These are phyloP conservation scores for Leucosporidium yakuticum DNA, from an alignment of 768 basidiomycete species.

Conservation along the genomic window DNA sequence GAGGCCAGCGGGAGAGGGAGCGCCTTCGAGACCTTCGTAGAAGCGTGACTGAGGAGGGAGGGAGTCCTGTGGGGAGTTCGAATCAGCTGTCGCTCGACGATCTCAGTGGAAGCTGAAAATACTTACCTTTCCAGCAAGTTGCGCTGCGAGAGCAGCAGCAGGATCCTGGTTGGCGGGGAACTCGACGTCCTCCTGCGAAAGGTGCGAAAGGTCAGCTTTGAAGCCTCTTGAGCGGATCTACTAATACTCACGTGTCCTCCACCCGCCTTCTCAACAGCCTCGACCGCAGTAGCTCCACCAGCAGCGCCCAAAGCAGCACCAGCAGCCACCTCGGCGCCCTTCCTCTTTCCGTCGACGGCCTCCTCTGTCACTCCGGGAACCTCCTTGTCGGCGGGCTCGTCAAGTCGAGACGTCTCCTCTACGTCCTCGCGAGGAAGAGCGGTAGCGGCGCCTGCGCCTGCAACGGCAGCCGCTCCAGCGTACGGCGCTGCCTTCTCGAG, in stretches of 20 bases:
- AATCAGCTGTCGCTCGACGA: neutral
- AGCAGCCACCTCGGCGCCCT: too few species aligned
- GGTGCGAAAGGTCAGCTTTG: neutral
- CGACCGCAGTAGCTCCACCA: neutral
- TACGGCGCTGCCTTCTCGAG: neutral
- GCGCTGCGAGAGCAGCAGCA: neutral
- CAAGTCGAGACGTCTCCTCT: neutral
- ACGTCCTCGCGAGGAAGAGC: neutral
- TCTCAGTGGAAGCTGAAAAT: neutral
- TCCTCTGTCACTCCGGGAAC: neutral
- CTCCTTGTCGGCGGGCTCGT: neutral
- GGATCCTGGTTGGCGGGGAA: neutral
- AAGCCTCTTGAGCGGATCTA: neutral
- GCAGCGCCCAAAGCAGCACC: neutral
- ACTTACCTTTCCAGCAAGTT: neutral
- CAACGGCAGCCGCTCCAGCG: too few species aligned
- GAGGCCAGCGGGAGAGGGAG: too few species aligned
- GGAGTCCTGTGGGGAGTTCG: neutral
- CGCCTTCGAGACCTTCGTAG: neutral
- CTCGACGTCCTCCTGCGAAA: neutral
- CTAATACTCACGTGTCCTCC: neutral
- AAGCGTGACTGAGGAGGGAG: neutral
- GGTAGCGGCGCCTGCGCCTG: neutral
- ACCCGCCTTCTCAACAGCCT: neutral
- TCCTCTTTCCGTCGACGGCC: neutral